These are phyloP conservation scores for Grosmannia penicillata DNA, from an alignment of 2,329 filamentous ascomycete species.

Conservation along the genomic window DNA sequence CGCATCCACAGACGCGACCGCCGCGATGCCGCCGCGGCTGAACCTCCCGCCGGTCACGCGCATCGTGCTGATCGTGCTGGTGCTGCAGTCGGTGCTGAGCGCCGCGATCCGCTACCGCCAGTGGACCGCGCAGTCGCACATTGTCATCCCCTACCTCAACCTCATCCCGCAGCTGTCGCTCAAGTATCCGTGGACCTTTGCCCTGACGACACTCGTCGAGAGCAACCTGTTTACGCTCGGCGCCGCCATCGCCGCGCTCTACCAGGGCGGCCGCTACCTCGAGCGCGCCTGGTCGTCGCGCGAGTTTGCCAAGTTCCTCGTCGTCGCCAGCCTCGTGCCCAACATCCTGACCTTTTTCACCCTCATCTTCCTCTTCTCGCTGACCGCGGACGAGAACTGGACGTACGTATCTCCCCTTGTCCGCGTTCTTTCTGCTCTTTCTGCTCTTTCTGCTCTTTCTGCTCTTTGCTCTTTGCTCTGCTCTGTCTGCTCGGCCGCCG, in stretches of 20 bases:
- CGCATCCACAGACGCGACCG: background rate
- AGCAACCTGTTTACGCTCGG: conserved; percentile 79
- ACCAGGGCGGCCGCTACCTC: conserved; percentile 86
- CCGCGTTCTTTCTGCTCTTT: no score
- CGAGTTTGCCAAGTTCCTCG: conserved; percentile 82
- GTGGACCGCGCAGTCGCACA: conserved; percentile 46
- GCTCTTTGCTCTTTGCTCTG: conserved; percentile 3
- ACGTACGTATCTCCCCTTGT: no score
- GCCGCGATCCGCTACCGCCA: conserved; percentile 60
- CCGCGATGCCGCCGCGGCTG: conserved; percentile 62
- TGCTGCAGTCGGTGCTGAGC: conserved; percentile 70
- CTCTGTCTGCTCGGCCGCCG: no score
- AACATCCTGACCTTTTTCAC: conserved; percentile 62
- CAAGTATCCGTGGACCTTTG: conserved; percentile 84
- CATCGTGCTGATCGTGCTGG: conserved; percentile 57
- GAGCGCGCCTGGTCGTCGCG: conserved; percentile 89
- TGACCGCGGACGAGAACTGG: conserved; percentile 52
- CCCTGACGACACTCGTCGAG: conserved; percentile 79
- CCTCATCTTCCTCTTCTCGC: conserved; percentile 51
- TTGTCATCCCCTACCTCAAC: conserved; percentile 73
- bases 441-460: background rate
- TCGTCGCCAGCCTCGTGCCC: conserved; percentile 62
- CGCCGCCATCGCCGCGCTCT: conserved; percentile 64
- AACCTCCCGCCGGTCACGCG: conserved; percentile 90
- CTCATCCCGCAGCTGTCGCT: conserved; percentile 73